Evolutionary conservation across 805 yeast species (phyloP).

Genomic region (Ogataea degrootiae): DNA sequence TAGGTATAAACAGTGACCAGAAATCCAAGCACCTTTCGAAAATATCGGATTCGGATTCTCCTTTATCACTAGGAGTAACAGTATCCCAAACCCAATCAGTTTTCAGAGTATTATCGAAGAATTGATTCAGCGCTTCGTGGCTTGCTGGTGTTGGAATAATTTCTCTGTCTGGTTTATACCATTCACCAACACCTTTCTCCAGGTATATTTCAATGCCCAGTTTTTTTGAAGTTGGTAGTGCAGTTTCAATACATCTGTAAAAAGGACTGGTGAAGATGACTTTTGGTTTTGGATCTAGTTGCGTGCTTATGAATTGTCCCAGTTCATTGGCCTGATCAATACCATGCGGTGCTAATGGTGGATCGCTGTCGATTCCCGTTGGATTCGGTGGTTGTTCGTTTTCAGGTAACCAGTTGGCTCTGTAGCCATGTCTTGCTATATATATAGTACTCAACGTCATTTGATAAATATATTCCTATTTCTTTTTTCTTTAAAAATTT

Average conservation of each 20-base stretch:
- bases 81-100: conserved; percentile 46
- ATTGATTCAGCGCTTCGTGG: conserved; percentile 39
- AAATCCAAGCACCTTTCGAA: conserved; percentile 55
- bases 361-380: conserved; percentile 88
- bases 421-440: conserved; percentile 81
- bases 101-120: conserved; percentile 45
- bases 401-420: conserved; percentile 87
- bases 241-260: conserved; percentile 83
- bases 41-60: conserved; percentile 74
- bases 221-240: conserved; percentile 58
- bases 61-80: conserved; percentile 66
- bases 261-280: conserved; percentile 78
- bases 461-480: not conserved
- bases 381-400: conserved; percentile 81
- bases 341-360: conserved; percentile 84
- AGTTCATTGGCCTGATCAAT: conserved; percentile 81
- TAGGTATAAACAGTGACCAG: conserved; percentile 52
- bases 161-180: conserved; percentile 72
- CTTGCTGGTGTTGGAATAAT: conserved; percentile 69
- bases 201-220: conserved; percentile 55
- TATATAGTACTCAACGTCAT: conserved; percentile 57
- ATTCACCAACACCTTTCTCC: conserved; percentile 88
- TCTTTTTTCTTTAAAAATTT: not conserved
- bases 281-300: conserved; percentile 53
- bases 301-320: conserved; percentile 50